Conservation (phyloP, 805 yeast genomes). For the Yamadazyma insecticola region DNA sequence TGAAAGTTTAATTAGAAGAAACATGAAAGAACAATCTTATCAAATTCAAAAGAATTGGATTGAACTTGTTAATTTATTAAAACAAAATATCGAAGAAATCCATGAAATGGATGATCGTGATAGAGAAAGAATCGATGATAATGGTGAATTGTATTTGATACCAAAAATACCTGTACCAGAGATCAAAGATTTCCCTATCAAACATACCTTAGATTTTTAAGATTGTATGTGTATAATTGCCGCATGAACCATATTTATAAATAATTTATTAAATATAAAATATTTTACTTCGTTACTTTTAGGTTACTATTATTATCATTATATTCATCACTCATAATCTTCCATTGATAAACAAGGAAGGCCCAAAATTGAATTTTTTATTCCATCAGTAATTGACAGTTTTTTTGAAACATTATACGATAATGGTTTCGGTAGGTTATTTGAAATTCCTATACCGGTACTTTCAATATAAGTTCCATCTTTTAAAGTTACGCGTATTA, state of each 20-base stretch:
- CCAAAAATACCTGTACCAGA: conserved; percentile 73
- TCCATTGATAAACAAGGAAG: too few species aligned
- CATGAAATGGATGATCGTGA: conserved; percentile 79
- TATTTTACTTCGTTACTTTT: too few species aligned
- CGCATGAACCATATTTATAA: too few species aligned
- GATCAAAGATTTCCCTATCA: conserved; percentile 58
- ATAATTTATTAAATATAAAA: too few species aligned
- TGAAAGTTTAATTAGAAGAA: conserved; percentile 71
- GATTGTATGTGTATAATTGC: too few species aligned
- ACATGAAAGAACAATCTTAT: conserved; percentile 72
- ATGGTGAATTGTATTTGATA: conserved; percentile 75
- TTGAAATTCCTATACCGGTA: conserved; percentile 35
- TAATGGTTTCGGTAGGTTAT: conserved; percentile 31
- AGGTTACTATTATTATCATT: too few species aligned
- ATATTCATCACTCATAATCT: too few species aligned
- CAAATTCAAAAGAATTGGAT: conserved; percentile 68
- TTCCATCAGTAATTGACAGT: too few species aligned
- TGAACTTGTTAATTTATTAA: conserved; percentile 52
- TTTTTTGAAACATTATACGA: too few species aligned
- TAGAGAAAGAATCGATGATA: conserved; percentile 83
- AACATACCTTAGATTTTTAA: conserved; percentile 55
- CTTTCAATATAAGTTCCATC: conserved; percentile 41
- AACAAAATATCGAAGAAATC: conserved; percentile 66
- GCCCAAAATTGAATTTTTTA: too few species aligned
- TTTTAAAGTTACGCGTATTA: conserved; percentile 30